Base-by-base conservation (phyloP, 352 stramenopile species). In the Phytopythium chamaehyphon region DNA sequence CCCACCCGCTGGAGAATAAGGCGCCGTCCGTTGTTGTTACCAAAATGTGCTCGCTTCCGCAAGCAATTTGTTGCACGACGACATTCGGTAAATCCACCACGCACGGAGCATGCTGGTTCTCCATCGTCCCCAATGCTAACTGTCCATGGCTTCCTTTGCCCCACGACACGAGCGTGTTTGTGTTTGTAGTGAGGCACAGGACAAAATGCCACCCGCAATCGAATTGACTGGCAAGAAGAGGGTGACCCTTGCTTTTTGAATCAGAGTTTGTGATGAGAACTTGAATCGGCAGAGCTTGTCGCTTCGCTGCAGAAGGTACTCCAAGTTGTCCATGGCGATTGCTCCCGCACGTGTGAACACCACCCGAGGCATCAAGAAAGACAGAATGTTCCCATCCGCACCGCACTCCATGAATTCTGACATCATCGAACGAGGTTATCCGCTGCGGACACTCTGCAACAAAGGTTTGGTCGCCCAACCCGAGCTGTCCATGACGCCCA, bases 361-460 rank as follows among this genome's bases (percentile, higher is more conserved):
- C 50, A 8, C 69, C 61, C n/a, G 40, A 54, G 0, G 11, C 37
- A 2, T 64, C 63, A 11, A 70, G 65, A 46, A 94, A 84, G 1
- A 88, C 56, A 3, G 83, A 89, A 48, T 94, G 81, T 49, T 94
- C 76, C 83, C 81, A 94, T 0, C 83, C 83, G 47, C 83, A 94
- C 16, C 69, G 76, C 10, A 92, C 81, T 6, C 53, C 39, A 12
- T n/a, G 21, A 37, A 83, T 51, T 22, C 16, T 22, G 1, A 15
- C 56, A 7, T 39, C 54, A 3, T 59, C 22, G n/a, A 80, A 59
- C 3, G 40, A 19, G 9, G 59, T 2, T 23, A 91, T 26, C 0
- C 42, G 50, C 8, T 59, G 64, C 14, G 77, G 83, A 14, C 35
- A 50, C 2, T 64, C 31, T 12, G 67, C 47, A 14, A 50, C 37